Base-by-base conservation (phyloP, 192 early-diverging fungal genomes). In the Lunasporangiospora selenospora region DNA sequence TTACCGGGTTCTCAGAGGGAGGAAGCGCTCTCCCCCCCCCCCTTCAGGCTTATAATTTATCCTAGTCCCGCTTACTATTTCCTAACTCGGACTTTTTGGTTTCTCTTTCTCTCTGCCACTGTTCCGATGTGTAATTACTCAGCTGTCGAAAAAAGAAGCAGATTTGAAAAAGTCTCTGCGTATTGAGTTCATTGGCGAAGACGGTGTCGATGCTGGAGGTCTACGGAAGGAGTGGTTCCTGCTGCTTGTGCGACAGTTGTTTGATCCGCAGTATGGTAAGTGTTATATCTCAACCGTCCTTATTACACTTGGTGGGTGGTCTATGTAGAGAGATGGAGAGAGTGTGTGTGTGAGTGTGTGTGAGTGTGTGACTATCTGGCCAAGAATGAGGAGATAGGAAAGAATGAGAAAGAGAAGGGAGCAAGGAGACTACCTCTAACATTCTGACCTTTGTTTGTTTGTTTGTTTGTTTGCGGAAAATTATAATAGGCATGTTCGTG, bases 181-280 rank as follows among this genome's bases (percentile, higher is more conserved):
- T n/a, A 90, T 98, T 38, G 85, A 92, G 59, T 98, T 98, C 85
- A 82, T 91, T 29, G 96, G 89, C 4, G 96, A 98, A 77, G 95
- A 95, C 45, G 96, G 95, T 4, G 86, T 99, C 6, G 96, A 98
- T 78, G 95, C 91, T n/a, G 97, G 97, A 36, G 97, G 97, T 0
- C 76, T 99, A 21, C 87, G 94, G 31, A 99, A 99, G 53, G 97
- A 99, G 50, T 99, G 97, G 97, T 97, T 99, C 60, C 80, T 97
- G 53, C 83, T 99, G 32, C 84, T 99, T 12, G 85, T 97, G 6
- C 83, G 94, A 12, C 89, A 96, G 32, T 79, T 99, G 24, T 94
- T 99, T 84, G 95, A 96, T 81, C 92, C 93, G 16, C 82, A 94
- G 52, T 95, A 92, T 73, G 96, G 95, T 43, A 42, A 47, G 44